Percentiles rank a stretch among this genome's conserved stretches.
Evolutionary conservation across 495 filamentous ascomycete species (phyloP).

Genomic region (Daldinia decipiens): DNA sequence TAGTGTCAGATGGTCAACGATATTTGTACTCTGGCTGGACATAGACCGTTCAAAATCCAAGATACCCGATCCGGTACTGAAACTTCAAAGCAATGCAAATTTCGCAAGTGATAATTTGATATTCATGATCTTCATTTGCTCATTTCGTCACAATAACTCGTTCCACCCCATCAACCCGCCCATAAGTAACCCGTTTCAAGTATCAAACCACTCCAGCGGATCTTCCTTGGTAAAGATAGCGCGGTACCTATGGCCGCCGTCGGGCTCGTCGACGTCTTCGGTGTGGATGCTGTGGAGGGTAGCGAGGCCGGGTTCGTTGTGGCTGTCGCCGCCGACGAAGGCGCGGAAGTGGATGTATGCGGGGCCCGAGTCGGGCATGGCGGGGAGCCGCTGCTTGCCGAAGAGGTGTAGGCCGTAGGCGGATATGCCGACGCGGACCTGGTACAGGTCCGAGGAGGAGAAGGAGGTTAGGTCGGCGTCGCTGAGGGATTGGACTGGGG

Average conservation of each 20-base stretch:
- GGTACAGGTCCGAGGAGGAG: constrained; percentile 55
- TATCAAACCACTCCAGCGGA: constrained; percentile 67
- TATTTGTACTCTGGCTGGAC: constrained; percentile 5
- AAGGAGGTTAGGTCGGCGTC: constrained; percentile 61
- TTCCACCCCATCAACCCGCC: not conserved
- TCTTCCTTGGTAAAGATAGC: constrained; percentile 65
- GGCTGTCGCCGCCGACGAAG: constrained; percentile 59
- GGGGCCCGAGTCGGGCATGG: constrained; percentile 52
- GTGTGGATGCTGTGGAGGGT: constrained; percentile 65
- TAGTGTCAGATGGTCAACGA: not conserved
- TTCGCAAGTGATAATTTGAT: constrained; percentile 10
- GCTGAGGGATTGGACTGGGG: constrained; percentile 57
- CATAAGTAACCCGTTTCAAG: constrained; percentile 40
- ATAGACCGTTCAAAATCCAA: constrained; percentile 27
- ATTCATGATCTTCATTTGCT: constrained; percentile 6
- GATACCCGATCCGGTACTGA: constrained; percentile 34
- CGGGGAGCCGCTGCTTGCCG: constrained; percentile 64
- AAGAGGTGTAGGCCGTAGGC: constrained; percentile 68
- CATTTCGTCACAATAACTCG: not conserved
- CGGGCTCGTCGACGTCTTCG: constrained; percentile 58
- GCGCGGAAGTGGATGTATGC: constrained; percentile 62
- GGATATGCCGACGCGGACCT: constrained; percentile 61
- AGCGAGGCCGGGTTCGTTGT: constrained; percentile 55
- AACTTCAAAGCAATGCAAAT: not conserved
- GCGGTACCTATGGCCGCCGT: constrained; percentile 58